Evolutionary conservation across 352 stramenopile species (phyloP), one percentile per base, ranked within the genome.

Genomic region (Phytophthora citricola): DNA sequence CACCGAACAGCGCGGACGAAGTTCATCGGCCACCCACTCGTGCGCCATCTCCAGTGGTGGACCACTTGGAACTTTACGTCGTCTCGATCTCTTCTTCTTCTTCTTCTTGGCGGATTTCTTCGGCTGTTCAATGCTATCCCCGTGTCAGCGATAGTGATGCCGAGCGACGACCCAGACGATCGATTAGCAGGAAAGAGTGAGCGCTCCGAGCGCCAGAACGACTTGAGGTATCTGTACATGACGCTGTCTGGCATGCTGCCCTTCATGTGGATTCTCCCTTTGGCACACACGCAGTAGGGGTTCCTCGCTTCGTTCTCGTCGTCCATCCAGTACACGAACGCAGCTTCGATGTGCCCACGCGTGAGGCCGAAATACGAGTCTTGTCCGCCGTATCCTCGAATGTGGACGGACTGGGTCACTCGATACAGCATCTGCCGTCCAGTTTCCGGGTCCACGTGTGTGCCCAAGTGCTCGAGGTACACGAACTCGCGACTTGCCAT

Each of bases 301-400:
- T 76, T 75, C 12, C 51, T 60, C 41, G 52, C 62, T 51, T 78
- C 71, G 24, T 67, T 65, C 20, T 73, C 57, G 20, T 75, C 66
- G 47, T 92, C 83, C 66, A 88, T 79, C 81, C 79, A 92, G 55
- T 89, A 92, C 27, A 92, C 79, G 39, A 89, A 85, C 32, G 80
- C 81, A 32, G 63, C 73, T 49, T 91, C 79, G 22, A 90, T 55
- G 43, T 90, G 75, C n/a, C 69, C 81, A 9, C 83, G 81, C 40
- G 79, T 90, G 54, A 92, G 76, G 5, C 81, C 81, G 60, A 90
- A 89, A 66, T 91, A 90, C 57, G 75, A 78, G 58, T 81, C 73
- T 50, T 87, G 69, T 22, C 83, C 81, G 14, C 83, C 83, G 40
- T 89, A 92, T 12, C 74, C 71, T 22, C 74, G 58, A 58, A 91